A percentile compares a stretch with the other conserved stretches of the same genome.
These are phyloP conservation scores for Vicia villosa DNA, from an alignment of 306 rosid species.

Conservation along the genomic window DNA sequence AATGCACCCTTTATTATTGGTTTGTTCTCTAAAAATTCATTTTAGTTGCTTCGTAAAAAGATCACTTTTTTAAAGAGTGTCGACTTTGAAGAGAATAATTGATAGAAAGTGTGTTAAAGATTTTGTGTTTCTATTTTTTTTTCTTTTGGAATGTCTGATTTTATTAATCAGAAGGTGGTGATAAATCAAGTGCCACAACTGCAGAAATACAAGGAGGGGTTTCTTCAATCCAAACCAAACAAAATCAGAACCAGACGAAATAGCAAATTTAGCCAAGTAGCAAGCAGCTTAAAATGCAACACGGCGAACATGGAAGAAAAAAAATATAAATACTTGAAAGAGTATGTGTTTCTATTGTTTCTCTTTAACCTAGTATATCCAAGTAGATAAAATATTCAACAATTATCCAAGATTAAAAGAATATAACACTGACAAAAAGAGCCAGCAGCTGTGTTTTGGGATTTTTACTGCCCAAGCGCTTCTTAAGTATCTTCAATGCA, in stretches of 20 bases:
- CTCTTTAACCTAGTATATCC: conserved; percentile 19
- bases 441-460: conserved; percentile 86
- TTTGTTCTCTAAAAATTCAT: not conserved
- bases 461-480: conserved; percentile 76
- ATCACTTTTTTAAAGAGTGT: not conserved
- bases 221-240: no score
- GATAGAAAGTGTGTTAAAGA: not conserved
- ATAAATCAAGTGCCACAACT: no score
- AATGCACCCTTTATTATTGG: not conserved
- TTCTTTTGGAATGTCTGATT: not conserved
- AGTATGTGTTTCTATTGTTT: not conserved
- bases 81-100: not conserved
- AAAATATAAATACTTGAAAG: not conserved
- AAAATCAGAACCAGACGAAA: no score
- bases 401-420: conserved; percentile 32
- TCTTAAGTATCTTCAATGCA: conserved; percentile 89
- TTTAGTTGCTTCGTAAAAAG: not conserved
- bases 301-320: no score
- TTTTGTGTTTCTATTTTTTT: not conserved
- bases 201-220: no score
- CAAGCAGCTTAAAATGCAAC: no score
- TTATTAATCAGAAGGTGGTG: no score
- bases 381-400: conserved; percentile 18
- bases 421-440: conserved; percentile 78
- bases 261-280: no score